These are phyloP conservation scores for Myxozyma neglecta DNA, from an alignment of 805 yeast species.

Conservation along the genomic window DNA sequence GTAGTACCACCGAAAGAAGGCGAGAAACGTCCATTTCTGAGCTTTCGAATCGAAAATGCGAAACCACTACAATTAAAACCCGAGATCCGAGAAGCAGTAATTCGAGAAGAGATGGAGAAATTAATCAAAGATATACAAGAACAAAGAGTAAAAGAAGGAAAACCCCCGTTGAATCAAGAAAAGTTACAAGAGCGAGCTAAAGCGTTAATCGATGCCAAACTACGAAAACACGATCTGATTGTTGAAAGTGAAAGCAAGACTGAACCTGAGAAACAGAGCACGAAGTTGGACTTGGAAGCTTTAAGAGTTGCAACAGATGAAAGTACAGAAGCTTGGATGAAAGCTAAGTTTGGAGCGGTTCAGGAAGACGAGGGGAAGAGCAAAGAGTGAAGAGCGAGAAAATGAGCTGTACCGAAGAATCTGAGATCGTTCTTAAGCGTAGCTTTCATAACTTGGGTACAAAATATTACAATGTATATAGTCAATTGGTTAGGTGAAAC, in stretches of 20 bases:
- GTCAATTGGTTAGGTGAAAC: no score
- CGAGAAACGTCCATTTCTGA: neutral
- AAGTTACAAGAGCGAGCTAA: neutral
- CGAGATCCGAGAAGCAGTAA: constrained; percentile 2
- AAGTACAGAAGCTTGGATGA: constrained; percentile 7
- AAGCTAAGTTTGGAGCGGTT: constrained; percentile 2
- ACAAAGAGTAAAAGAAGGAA: constrained; percentile 1
- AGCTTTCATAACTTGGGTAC: no score
- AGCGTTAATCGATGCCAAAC: neutral
- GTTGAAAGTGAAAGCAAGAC: neutral
- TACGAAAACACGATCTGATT: neutral
- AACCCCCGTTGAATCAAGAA: neutral
- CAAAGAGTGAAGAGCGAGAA: no score
- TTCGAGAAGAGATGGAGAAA: neutral
- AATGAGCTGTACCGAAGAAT: no score
- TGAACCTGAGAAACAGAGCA: neutral
- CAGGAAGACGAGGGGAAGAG: neutral
- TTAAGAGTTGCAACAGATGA: constrained; percentile 3
- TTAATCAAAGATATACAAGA: constrained; percentile 1
- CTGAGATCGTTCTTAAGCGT: no score
- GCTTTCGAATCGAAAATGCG: neutral
- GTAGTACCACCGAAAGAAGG: neutral
- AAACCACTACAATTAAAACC: constrained; percentile 3
- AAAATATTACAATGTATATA: no score
- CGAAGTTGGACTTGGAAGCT: neutral